These are phyloP conservation scores for Quercus cerris DNA, from an alignment of 306 rosid species.

Conservation along the genomic window DNA sequence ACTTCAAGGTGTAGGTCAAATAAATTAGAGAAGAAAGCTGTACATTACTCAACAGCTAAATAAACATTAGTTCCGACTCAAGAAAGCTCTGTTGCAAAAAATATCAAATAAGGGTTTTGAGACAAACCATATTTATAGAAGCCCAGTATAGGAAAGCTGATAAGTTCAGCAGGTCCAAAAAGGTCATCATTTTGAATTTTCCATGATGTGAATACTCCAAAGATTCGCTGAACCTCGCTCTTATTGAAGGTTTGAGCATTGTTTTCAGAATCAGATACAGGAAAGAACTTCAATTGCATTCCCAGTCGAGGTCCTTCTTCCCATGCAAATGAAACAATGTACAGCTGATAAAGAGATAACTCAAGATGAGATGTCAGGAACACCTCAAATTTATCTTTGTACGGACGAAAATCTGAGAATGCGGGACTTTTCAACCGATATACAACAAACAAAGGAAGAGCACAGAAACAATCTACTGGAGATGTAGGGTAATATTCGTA, in stretches of 20 bases:
- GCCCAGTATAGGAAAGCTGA: slow-evolving; percentile 38
- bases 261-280: slow-evolving; percentile 26
- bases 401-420: slow-evolving; percentile 61
- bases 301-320: slow-evolving; percentile 66
- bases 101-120: slow-evolving; percentile 23
- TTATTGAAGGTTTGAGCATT: slow-evolving; percentile 35
- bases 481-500: slow-evolving; percentile 42
- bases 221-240: slow-evolving; percentile 57
- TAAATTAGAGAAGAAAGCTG: slow-evolving; percentile 1
- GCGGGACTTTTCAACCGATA: slow-evolving; percentile 94
- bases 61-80: background rate
- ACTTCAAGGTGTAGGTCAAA: background rate
- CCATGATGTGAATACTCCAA: slow-evolving; percentile 61
- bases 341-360: slow-evolving; percentile 46
- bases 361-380: slow-evolving; percentile 47
- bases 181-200: slow-evolving; percentile 38
- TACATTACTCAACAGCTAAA: slow-evolving; percentile 9
- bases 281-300: slow-evolving; percentile 70
- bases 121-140: slow-evolving; percentile 55
- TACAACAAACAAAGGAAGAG: slow-evolving; percentile 51
- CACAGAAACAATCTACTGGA: slow-evolving; percentile 59
- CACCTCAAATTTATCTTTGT: slow-evolving; percentile 23
- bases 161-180: slow-evolving; percentile 85
- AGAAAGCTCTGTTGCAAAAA: slow-evolving; percentile 6
- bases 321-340: slow-evolving; percentile 49